Evolutionary conservation across 805 yeast species (phyloP).

Genomic region (Scheffersomyces ergatensis): DNA sequence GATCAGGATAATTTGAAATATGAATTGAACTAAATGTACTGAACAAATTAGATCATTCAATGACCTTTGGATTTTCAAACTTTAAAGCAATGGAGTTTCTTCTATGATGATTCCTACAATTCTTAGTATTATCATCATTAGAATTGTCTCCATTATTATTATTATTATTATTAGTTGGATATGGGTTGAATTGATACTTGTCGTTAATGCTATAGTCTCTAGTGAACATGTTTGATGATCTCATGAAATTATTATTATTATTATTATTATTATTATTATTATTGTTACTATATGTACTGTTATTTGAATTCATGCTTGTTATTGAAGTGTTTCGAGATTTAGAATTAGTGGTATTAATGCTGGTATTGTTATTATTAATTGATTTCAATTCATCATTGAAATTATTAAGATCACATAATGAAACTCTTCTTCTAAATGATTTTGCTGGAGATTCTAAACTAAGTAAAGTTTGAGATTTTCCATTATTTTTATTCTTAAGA

Average conservation of each 20-base stretch:
- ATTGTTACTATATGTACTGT: background rate
- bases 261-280: background rate
- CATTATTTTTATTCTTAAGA: background rate
- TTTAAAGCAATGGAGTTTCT: constrained; percentile 47
- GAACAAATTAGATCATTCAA: too few relatives aligned
- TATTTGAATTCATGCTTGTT: background rate
- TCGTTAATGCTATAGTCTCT: too few relatives aligned
- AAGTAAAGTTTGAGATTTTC: too few relatives aligned
- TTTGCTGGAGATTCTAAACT: background rate
- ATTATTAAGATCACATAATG: constrained; percentile 14
- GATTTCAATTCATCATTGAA: constrained; percentile 6
- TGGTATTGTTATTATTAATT: background rate
- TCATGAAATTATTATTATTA: background rate
- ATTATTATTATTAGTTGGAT: background rate
- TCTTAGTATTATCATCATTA: background rate
- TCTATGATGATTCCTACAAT: constrained; percentile 34
- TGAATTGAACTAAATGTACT: too few relatives aligned
- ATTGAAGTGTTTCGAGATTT: background rate
- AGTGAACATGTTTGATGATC: background rate
- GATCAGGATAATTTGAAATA: too few relatives aligned
- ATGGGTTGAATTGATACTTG: background rate
- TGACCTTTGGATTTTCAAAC: constrained; percentile 33
- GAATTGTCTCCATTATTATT: too few relatives aligned
- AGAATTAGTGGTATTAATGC: background rate
- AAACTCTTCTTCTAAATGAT: constrained; percentile 7